phyloP scores from a whole-genome alignment of 108 stramenopile species.

The Cyclostephanos invisitatus region DNA sequence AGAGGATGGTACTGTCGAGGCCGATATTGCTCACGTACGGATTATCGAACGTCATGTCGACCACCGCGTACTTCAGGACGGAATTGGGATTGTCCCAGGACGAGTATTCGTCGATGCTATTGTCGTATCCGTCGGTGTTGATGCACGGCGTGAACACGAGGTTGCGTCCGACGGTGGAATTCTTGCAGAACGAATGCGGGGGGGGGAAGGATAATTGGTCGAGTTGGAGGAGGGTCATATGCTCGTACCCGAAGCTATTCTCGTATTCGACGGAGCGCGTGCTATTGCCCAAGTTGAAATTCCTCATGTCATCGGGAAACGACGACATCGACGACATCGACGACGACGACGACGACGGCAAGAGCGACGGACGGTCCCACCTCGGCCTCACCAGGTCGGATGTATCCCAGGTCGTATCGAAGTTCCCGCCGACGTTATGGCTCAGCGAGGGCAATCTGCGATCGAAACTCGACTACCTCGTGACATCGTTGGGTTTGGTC shows the following conservation, averaged over 20 bases:
- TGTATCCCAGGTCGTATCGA: conserved; percentile 38
- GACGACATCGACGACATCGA: too few species aligned
- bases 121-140: conserved; percentile 44
- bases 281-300: conserved; percentile 31
- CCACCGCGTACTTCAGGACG: conserved; percentile 25
- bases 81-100: conserved; percentile 26
- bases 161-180: conserved; percentile 31
- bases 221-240: conserved; percentile 23
- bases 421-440: conserved; percentile 52
- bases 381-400: conserved; percentile 38
- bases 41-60: conserved; percentile 28
- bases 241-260: conserved; percentile 39
- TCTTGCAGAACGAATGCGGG: conserved; percentile 30
- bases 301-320: conserved; percentile 11
- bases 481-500: conserved; percentile 23
- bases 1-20: conserved; percentile 25
- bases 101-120: conserved; percentile 27
- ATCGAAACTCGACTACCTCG: conserved; percentile 43
- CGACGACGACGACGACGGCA: too few species aligned
- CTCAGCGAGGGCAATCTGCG: conserved; percentile 39
- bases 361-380: background rate
- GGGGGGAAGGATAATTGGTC: conserved; percentile 39
- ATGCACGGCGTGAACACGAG: conserved; percentile 38
- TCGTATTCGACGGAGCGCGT: conserved; percentile 41
- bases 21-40: conserved; percentile 29